These are phyloP conservation scores for Candida frijolesensis DNA, from an alignment of 1,139 yeast genomes.

Conservation along the genomic window DNA sequence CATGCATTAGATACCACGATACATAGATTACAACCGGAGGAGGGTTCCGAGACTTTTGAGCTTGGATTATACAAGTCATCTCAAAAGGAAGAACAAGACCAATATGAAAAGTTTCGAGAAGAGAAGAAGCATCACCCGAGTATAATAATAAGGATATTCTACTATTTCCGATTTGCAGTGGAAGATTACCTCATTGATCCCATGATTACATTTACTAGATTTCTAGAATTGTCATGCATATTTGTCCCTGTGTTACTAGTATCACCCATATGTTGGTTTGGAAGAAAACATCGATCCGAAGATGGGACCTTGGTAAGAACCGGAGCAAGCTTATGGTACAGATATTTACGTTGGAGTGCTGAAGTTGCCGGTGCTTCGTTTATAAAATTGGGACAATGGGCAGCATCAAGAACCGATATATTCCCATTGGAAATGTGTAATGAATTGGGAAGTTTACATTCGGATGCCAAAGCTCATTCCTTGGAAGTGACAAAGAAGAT, in stretches of 20 bases:
- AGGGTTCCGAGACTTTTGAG: slow-evolving; percentile 64
- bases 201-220: slow-evolving; percentile 62
- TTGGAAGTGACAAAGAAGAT: slow-evolving; percentile 59
- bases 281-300: slow-evolving; percentile 38
- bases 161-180: slow-evolving; percentile 40
- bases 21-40: slow-evolving; percentile 45
- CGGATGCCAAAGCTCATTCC: slow-evolving; percentile 79
- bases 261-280: slow-evolving; percentile 69
- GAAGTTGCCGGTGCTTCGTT: slow-evolving; percentile 94
- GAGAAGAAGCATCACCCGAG: slow-evolving; percentile 28
- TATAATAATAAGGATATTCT: slow-evolving; percentile 30
- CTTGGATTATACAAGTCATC: slow-evolving; percentile 67
- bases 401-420: slow-evolving; percentile 96
- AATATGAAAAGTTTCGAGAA: slow-evolving; percentile 25
- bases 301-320: slow-evolving; percentile 40
- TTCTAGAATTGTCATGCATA: slow-evolving; percentile 63
- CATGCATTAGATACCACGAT: slow-evolving; percentile 36
- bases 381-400: slow-evolving; percentile 98
- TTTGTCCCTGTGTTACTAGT: slow-evolving; percentile 70
- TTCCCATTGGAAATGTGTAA: slow-evolving; percentile 80
- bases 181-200: slow-evolving; percentile 70
- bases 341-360: slow-evolving; percentile 63
- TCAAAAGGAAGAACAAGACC: slow-evolving; percentile 47
- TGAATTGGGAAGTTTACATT: slow-evolving; percentile 76
- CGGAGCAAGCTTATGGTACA: slow-evolving; percentile 77